Evolutionary conservation across 140 eudicot species (phyloP).

Genomic region (Cichorium intybus): DNA sequence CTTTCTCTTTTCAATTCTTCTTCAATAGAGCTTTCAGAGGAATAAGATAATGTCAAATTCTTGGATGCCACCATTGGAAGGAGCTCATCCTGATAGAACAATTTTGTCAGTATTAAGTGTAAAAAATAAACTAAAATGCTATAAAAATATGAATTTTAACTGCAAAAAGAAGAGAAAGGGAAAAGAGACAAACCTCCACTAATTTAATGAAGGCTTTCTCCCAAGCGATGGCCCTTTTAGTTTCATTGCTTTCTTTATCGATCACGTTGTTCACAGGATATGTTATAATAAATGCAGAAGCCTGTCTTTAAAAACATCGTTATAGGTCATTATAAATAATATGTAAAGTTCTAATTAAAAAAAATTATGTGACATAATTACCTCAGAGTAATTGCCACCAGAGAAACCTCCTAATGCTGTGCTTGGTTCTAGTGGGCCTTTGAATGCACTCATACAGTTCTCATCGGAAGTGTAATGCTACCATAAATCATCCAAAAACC

Average conservation of each 20-base stretch:
- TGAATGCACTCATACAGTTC: slow-evolving; percentile 81
- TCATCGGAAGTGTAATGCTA: slow-evolving; percentile 83
- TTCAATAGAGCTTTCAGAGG: slow-evolving; percentile 97
- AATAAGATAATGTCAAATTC: slow-evolving; percentile 81
- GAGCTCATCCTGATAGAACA: slow-evolving; percentile 71
- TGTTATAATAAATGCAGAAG: slow-evolving; percentile 89
- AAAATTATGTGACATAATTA: slow-evolving; percentile 27
- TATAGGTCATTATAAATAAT: slow-evolving; percentile 17
- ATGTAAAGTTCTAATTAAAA: background rate
- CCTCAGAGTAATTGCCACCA: slow-evolving; percentile 90
- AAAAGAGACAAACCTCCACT: slow-evolving; percentile 56
- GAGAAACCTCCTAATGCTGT: slow-evolving; percentile 95
- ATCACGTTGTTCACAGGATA: slow-evolving; percentile 93
- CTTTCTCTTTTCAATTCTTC: slow-evolving; percentile 98
- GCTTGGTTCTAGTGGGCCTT: slow-evolving; percentile 98
- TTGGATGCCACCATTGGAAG: slow-evolving; percentile 76
- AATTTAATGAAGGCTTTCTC: slow-evolving; percentile 93
- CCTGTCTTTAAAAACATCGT: slow-evolving; percentile 54
- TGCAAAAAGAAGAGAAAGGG: background rate
- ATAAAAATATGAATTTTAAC: background rate
- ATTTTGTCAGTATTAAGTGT: slow-evolving; percentile 8
- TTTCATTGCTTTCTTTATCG: slow-evolving; percentile 71
- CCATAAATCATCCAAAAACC: slow-evolving; percentile 18
- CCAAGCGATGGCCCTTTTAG: slow-evolving; percentile 87
- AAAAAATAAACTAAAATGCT: background rate